A percentile compares a stretch with the other conserved stretches of the same genome.
Conservation (phyloP, 345 rosid species). For the Kandelia obovata region DNA sequence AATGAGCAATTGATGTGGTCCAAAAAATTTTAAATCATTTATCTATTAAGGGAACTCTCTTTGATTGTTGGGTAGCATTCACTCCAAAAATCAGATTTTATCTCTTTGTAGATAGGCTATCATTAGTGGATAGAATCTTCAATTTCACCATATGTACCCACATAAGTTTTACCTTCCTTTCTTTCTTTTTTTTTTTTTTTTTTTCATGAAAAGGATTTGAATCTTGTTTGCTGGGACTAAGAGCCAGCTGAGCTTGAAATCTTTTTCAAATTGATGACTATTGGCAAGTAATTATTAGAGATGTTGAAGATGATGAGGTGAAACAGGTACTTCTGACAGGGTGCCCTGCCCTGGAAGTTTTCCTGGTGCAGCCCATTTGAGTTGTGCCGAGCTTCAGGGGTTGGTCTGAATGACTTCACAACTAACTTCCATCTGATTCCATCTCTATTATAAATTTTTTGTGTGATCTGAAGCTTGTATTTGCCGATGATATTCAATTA, state of each 20-base stretch:
- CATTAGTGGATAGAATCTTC: too few species aligned
- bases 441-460: constrained; percentile 23
- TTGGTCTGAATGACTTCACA: constrained; percentile 29
- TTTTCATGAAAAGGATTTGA: too few species aligned
- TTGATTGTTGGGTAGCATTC: too few species aligned
- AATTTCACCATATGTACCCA: too few species aligned
- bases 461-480: background rate
- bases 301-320: constrained; percentile 37
- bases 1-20: too few species aligned
- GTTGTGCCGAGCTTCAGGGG: constrained; percentile 38
- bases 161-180: too few species aligned
- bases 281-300: constrained; percentile 28
- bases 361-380: constrained; percentile 37
- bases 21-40: background rate
- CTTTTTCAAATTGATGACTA: background rate
- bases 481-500: too few species aligned
- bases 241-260: background rate
- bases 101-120: too few species aligned
- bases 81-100: too few species aligned
- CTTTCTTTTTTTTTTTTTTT: too few species aligned
- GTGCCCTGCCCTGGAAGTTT: constrained; percentile 29
- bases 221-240: background rate
- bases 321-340: constrained; percentile 50
- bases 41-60: background rate
- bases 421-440: constrained; percentile 38